Conservation (phyloP, 2,329 filamentous ascomycete genomes). For the Colletotrichum costaricense region DNA sequence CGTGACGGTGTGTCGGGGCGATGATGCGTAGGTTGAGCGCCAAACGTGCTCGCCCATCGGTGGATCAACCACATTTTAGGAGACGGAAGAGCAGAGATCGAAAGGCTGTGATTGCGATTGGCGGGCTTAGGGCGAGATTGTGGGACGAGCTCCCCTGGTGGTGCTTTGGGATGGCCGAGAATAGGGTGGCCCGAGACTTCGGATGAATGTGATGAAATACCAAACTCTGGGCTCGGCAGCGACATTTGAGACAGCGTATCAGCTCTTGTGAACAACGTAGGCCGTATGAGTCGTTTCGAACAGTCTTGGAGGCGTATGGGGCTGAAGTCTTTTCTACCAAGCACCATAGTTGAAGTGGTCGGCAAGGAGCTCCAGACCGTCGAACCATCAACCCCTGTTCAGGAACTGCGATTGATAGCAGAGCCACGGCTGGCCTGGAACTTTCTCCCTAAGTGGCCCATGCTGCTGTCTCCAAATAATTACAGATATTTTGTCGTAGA, state of each 20-base stretch:
- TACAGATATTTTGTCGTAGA: background rate
- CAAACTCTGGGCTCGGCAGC: background rate
- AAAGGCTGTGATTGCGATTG: conserved; percentile 17
- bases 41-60: background rate
- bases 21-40: background rate
- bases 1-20: conserved; percentile 1
- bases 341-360: background rate
- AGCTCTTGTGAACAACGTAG: background rate
- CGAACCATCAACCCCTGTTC: background rate
- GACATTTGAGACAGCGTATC: conserved; percentile 15
- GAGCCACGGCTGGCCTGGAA: background rate
- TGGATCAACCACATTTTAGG: background rate
- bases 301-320: background rate
- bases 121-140: background rate
- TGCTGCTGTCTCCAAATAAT: background rate
- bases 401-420: background rate
- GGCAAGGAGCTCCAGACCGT: background rate
- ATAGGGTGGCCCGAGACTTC: conserved; percentile 9
- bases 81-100: background rate
- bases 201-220: conserved; percentile 10
- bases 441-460: background rate
- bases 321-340: background rate
- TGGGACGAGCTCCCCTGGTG: background rate
- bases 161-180: background rate
- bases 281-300: conserved; percentile 22